phyloP scores from a whole-genome alignment of 1,284 basidiomycete species.

The Leccinum cinnamomeum region DNA sequence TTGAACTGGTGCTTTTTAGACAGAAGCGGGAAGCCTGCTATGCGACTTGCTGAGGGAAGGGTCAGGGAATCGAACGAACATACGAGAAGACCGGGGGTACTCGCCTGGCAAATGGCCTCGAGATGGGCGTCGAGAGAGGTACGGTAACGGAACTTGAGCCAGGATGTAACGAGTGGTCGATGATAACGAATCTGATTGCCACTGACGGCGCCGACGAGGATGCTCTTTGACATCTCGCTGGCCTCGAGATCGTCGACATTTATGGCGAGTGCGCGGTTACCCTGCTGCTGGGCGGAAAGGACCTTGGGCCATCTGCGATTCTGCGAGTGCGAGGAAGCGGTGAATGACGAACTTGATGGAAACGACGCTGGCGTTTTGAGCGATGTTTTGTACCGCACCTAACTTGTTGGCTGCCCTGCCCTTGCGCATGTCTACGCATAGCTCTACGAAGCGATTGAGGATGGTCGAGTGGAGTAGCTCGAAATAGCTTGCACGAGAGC shows the following conservation, averaged over 20 bases:
- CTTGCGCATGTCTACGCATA: conserved; percentile 95
- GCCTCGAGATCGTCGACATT: conserved; percentile 91
- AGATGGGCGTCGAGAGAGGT: conserved; percentile 86
- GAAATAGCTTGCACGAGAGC: conserved; percentile 88
- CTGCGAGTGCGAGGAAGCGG: no score
- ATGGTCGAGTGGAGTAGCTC: conserved; percentile 88
- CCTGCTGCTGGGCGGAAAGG: conserved; percentile 83
- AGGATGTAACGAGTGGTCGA: conserved; percentile 95
- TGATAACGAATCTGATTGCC: conserved; percentile 86
- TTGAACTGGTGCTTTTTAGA: conserved; percentile 86
- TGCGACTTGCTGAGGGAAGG: conserved; percentile 30
- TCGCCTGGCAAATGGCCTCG: conserved; percentile 92
- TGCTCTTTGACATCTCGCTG: conserved; percentile 90
- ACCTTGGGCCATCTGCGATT: conserved; percentile 82
- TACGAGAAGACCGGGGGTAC: conserved; percentile 22
- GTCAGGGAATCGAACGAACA: not conserved
- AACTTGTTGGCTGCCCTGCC: conserved; percentile 82
- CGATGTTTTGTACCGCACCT: conserved; percentile 93
- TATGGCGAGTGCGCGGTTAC: conserved; percentile 65
- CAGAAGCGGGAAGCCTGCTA: conserved; percentile 98
- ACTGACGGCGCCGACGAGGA: conserved; percentile 84
- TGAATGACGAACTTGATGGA: conserved; percentile 72
- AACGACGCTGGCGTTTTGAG: conserved; percentile 88
- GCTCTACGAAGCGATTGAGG: conserved; percentile 90
- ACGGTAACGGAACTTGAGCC: conserved; percentile 94